Base-by-base conservation (phyloP, 768 basidiomycete genomes). In the Suillus decipiens region DNA sequence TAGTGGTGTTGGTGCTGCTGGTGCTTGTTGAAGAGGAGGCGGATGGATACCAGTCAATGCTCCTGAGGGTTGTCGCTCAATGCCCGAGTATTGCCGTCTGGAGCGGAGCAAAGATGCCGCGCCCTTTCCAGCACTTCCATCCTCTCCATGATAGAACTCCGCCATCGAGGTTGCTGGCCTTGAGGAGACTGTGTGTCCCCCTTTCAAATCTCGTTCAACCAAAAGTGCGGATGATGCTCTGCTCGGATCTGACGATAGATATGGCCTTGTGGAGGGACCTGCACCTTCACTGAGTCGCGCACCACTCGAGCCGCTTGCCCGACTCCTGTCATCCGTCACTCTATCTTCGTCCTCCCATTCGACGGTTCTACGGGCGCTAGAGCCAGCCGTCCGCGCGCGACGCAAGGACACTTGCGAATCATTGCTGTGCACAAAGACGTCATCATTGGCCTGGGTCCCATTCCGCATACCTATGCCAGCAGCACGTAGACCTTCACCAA, bases 401-500 rank as follows among this genome's bases (percentile, higher is more conserved):
- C 69, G 68, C 45, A 64, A 31, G 60, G 70, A 39, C n/a, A 63
- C 62, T 33, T 54, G 67, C 12, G 50, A 34, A 53, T 72, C 72
- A 55, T 61, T 67, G 56, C 66, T 67, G 2, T 71, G 69, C 17
- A 47, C 67, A 57, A 82, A 82, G 6, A 78, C 73, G 59, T 81
- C 77, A 39, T 81, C 77, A 65, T 62, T 62, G 69, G 70, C 61
- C 63, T 71, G 67, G 70, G 74, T 60, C 63, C 66, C 64, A 73
- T 68, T 67, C 31, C 74, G 72, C 74, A 71, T 80, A 36, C 80
- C 81, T 61, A 92, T 76, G 11, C 91, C 92, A 0, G 90, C 89
- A 0, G 90, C 89, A 55, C 87, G 81, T 63, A 93, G 70, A 17
- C 86, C 86, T 72, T 92, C 89, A 4, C 88, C 85, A 10, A 90